Evolutionary conservation across 352 stramenopile genomes (phyloP).

Genomic region (Globisporangium yorkense): DNA sequence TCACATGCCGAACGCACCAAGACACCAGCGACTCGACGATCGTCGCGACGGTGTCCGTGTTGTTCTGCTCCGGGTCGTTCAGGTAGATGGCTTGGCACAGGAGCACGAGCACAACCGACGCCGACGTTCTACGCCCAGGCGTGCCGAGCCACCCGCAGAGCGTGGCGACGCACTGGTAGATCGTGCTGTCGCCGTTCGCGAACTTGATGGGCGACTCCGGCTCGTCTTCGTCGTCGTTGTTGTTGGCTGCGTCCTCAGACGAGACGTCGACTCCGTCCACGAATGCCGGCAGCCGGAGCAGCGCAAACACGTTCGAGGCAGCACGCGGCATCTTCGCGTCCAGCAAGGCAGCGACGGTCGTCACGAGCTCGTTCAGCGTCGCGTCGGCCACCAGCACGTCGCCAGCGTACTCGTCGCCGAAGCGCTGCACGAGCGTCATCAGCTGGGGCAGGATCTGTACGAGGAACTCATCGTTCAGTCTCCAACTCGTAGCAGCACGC

Average conservation of each 20-base stretch:
- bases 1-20: constrained; percentile 13
- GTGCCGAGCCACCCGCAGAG: constrained; percentile 37
- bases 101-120: constrained; percentile 29
- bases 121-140: constrained; percentile 20
- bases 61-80: constrained; percentile 13
- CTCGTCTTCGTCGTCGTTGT: constrained; percentile 13
- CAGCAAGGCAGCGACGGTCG: constrained; percentile 51
- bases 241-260: constrained; percentile 8
- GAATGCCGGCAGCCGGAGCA: constrained; percentile 55
- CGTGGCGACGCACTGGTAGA: constrained; percentile 32
- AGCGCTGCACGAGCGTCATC: constrained; percentile 24
- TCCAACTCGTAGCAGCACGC: not conserved
- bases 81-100: constrained; percentile 30
- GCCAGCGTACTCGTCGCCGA: constrained; percentile 8
- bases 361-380: constrained; percentile 44
- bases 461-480: too few relatives aligned
- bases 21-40: constrained; percentile 16
- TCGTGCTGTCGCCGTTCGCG: constrained; percentile 17
- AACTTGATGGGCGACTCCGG: constrained; percentile 17
- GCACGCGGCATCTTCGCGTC: constrained; percentile 40
- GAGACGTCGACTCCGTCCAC: constrained; percentile 36
- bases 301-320: constrained; percentile 31
- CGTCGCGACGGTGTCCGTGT: constrained; percentile 9
- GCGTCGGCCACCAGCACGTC: constrained; percentile 25
- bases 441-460: constrained; percentile 37